These are phyloP conservation scores for Penicillium frequentans DNA, from an alignment of 2,329 filamentous ascomycete genomes.

Conservation along the genomic window DNA sequence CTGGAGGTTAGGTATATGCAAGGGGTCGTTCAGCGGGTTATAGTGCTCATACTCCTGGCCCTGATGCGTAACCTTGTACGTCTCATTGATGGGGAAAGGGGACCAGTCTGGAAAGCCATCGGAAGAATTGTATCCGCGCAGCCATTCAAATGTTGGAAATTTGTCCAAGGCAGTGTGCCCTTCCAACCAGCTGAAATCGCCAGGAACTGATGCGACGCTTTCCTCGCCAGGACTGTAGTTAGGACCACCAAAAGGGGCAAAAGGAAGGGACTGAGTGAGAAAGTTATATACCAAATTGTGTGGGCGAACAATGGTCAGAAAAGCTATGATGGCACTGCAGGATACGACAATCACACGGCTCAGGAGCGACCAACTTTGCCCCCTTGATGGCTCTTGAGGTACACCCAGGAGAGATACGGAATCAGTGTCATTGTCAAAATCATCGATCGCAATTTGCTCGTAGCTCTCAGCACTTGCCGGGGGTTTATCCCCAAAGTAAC, in stretches of 20 bases:
- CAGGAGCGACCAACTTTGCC: not conserved
- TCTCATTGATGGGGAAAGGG: conserved; percentile 9
- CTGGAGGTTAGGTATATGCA: conserved; percentile 15
- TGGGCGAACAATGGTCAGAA: conserved; percentile 15
- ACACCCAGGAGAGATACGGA: not conserved
- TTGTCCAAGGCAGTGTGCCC: conserved; percentile 7
- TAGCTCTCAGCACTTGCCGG: conserved; percentile 12
- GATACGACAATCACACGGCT: conserved; percentile 4
- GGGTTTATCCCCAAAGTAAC: not conserved
- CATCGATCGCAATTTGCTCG: conserved; percentile 18
- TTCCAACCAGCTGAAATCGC: conserved; percentile 16
- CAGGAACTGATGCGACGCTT: conserved; percentile 1
- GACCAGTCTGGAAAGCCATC: conserved; percentile 12
- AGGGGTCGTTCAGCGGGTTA: conserved; percentile 11
- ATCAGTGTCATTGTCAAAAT: conserved; percentile 7
- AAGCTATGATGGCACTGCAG: not conserved
- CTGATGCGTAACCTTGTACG: not conserved
- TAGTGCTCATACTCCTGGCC: conserved; percentile 9
- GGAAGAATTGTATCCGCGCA: conserved; percentile 2
- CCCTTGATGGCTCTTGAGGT: not conserved
- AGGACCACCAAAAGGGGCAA: conserved; percentile 17
- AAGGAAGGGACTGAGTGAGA: conserved; percentile 16
- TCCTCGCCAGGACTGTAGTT: conserved; percentile 3
- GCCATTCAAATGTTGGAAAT: conserved; percentile 17
- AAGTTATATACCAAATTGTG: conserved; percentile 12